phyloP scores from a whole-genome alignment of 257 asterid genomes.

The Lantana camara region DNA sequence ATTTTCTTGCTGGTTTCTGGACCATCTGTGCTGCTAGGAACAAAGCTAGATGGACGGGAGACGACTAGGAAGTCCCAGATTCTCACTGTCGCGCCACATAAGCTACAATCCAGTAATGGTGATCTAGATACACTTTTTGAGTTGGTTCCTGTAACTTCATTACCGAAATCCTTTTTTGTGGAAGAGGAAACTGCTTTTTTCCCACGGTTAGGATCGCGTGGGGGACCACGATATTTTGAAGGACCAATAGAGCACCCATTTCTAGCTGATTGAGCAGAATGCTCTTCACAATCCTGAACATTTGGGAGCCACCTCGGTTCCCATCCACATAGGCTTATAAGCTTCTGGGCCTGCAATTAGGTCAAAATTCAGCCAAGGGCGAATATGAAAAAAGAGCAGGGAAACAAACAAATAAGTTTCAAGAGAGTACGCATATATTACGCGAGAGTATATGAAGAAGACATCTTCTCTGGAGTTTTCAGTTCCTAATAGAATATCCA shows the following conservation, averaged over 20 bases:
- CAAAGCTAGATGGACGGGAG: conserved; percentile 73
- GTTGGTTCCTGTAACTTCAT: conserved; percentile 52
- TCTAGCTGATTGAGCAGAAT: conserved; percentile 98
- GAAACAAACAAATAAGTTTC: conserved; percentile 6
- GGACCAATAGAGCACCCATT: conserved; percentile 87
- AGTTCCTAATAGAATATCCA: conserved; percentile 60
- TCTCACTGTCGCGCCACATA: conserved; percentile 97
- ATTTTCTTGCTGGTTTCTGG: conserved; percentile 91
- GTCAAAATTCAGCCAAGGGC: conserved; percentile 14
- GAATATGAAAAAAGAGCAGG: conserved; percentile 14
- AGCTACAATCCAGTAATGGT: conserved; percentile 91
- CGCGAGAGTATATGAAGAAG: conserved; percentile 75
- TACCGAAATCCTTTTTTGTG: conserved; percentile 48
- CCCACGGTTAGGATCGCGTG: conserved; percentile 74
- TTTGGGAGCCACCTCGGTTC: conserved; percentile 99
- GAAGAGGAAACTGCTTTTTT: conserved; percentile 81
- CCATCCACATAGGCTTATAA: conserved; percentile 99
- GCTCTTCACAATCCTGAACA: conserved; percentile 97
- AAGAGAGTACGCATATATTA: conserved; percentile 39
- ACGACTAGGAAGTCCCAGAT: conserved; percentile 90
- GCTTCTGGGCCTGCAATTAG: conserved; percentile 79
- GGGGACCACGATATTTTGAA: conserved; percentile 60
- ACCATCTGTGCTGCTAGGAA: conserved; percentile 71
- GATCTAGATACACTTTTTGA: conserved; percentile 80
- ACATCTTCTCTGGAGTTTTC: conserved; percentile 72